These are phyloP conservation scores for Debaryomycetaceae sp. DNA, from an alignment of 1,139 yeast species.

Conservation along the genomic window DNA sequence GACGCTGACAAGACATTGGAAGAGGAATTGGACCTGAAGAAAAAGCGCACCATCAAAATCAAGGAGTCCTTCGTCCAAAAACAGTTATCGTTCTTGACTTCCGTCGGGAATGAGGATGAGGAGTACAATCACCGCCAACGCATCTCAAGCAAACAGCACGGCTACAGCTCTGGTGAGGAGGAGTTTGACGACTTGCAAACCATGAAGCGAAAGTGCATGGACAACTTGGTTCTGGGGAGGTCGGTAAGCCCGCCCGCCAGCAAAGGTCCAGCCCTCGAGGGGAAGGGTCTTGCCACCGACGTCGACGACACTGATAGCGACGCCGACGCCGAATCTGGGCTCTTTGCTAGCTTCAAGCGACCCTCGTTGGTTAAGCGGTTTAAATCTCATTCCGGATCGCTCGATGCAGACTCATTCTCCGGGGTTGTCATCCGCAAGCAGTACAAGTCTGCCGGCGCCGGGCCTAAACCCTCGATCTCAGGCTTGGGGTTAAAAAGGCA, in stretches of 20 bases:
- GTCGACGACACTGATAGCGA: slow-evolving; percentile 12
- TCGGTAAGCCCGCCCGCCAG: too few species aligned
- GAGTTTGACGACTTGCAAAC: slow-evolving; percentile 42
- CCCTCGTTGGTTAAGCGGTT: slow-evolving; percentile 50
- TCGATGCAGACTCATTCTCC: slow-evolving; percentile 32
- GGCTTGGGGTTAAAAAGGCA: slow-evolving; percentile 27
- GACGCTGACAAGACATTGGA: slow-evolving; percentile 21
- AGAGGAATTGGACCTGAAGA: slow-evolving; percentile 14
- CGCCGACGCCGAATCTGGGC: slow-evolving; percentile 30
- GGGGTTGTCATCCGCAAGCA: slow-evolving; percentile 57
- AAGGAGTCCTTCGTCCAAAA: slow-evolving; percentile 60
- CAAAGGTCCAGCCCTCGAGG: too few species aligned
- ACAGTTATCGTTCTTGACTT: slow-evolving; percentile 57
- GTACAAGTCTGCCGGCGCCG: slow-evolving; percentile 53
- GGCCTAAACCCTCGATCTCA: slow-evolving; percentile 57
- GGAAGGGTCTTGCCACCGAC: too few species aligned
- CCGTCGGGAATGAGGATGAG: slow-evolving; percentile 30
- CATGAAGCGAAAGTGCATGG: slow-evolving; percentile 45
- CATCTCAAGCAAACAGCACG: slow-evolving; percentile 35
- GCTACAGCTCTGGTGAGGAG: slow-evolving; percentile 28
- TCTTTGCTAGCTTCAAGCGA: slow-evolving; percentile 36
- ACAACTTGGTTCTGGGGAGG: slow-evolving; percentile 25
- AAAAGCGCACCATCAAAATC: slow-evolving; percentile 20
- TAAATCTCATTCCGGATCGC: slow-evolving; percentile 32
- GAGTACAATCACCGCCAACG: slow-evolving; percentile 31